A percentile compares a stretch with the other conserved stretches of the same genome.
phyloP scores from a whole-genome alignment of 1,139 yeast species.

The Saccharomyces uvarum region DNA sequence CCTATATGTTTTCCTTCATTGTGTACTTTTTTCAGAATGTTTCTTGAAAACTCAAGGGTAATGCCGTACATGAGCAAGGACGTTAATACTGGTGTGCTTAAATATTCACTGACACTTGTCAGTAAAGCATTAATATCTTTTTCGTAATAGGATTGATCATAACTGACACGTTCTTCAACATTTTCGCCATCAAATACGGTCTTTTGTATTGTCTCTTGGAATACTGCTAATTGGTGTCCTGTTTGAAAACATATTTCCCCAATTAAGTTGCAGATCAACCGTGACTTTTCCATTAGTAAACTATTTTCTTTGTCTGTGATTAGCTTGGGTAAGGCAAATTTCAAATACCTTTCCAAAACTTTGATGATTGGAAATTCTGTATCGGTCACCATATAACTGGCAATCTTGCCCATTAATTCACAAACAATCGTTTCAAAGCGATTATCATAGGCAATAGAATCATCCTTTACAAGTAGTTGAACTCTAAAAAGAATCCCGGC shows the following conservation, averaged over 20 bases:
- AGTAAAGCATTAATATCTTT: background rate
- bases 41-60: background rate
- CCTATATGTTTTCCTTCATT: background rate
- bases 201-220: background rate
- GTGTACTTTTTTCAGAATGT: background rate
- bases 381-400: conserved; percentile 8
- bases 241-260: background rate
- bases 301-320: background rate
- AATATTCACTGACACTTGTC: background rate
- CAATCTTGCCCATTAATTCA: conserved; percentile 10
- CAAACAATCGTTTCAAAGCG: conserved; percentile 10
- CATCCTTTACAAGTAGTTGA: conserved; percentile 28
- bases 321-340: background rate
- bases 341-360: background rate
- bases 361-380: background rate
- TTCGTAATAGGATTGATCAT: background rate
- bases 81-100: background rate
- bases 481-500: conserved; percentile 40
- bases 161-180: background rate
- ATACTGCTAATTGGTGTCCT: background rate
- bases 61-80: background rate
- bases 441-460: conserved; percentile 9
- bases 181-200: background rate
- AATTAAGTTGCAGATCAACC: background rate
- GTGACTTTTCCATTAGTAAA: background rate